Base-by-base conservation (phyloP, 176 grass and related monocot genomes). In the Oryza glumipatula region DNA sequence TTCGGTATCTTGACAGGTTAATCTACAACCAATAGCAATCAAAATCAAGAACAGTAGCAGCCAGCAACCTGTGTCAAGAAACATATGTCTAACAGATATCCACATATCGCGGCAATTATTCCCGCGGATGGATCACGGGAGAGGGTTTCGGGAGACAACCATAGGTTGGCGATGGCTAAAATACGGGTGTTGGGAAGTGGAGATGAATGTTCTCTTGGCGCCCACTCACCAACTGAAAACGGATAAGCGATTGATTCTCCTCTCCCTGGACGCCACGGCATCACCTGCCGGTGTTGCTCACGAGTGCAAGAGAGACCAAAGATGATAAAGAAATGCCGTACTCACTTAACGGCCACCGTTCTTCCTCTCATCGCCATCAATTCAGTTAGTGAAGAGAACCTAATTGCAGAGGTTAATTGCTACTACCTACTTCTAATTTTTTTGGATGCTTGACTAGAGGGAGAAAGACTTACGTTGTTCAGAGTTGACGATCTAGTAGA, bases 121-220 rank as follows among this genome's bases (percentile, higher is more conserved):
- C 78, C 64, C 11, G 48, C 22, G 3, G 35, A 47, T 30, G 33
- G 70, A 76, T 76, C 78, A 87, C 85, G 78, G 77, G 85, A 60
- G 85, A 75, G 65, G 77, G 45, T 75, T 16, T 67, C 9, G 46
- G 70, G 63, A 33, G 78, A 81, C 78, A 69, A 67, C 10, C 78
- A 47, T 76, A 76, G 78, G 64, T 69, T 80, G 78, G 70, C 64
- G 33, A 60, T 66, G 64, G 85, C 63, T 70, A 76, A 46, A 81
- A 68, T 47, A 87, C 36, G 71, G 71, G 78, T 87, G 71, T 47
- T 81, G 78, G 45, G 61, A 58, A 75, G 22, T 14, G 70, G 33
- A 60, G 33, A 86, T 80, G 77, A 80, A 86, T 81, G 85, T 58
- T 81, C 85, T 86, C 60, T 58, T 60, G 85, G 56, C 58, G 54